A percentile compares a stretch with the other conserved stretches of the same genome.
Evolutionary conservation across 2,329 filamentous ascomycete species (phyloP).

Genomic region (Clonostachys rhizophaga): DNA sequence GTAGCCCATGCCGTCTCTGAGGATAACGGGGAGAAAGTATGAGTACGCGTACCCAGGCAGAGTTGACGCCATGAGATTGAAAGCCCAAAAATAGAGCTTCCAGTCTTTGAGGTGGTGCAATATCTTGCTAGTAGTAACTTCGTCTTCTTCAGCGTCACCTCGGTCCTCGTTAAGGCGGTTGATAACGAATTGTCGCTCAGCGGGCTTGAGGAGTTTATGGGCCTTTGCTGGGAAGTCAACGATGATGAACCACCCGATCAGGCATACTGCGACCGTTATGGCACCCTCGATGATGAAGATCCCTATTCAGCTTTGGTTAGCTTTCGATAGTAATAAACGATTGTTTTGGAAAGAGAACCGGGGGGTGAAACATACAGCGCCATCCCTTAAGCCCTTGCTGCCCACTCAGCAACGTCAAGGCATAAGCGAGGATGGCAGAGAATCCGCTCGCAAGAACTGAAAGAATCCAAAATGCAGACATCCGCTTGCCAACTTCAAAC

Average conservation of each 20-base stretch:
- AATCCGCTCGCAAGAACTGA: slow-evolving; percentile 16
- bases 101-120: slow-evolving; percentile 4
- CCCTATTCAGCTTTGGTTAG: slow-evolving; percentile 11
- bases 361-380: slow-evolving; percentile 17
- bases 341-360: too few relatives aligned
- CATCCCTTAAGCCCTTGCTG: slow-evolving; percentile 33
- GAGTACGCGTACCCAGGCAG: slow-evolving; percentile 9
- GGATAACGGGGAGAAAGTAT: slow-evolving; percentile 14
- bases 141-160: slow-evolving; percentile 5
- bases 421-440: slow-evolving; percentile 12
- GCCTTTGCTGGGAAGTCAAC: slow-evolving; percentile 12
- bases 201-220: slow-evolving; percentile 4
- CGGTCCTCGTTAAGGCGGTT: slow-evolving; percentile 8
- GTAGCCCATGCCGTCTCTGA: slow-evolving; percentile 9
- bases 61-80: slow-evolving; percentile 6
- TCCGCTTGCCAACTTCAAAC: slow-evolving; percentile 61
- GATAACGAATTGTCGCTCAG: slow-evolving; percentile 6
- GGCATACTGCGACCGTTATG: slow-evolving; percentile 4
- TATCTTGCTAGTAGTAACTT: slow-evolving; percentile 4
- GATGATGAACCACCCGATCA: slow-evolving; percentile 10
- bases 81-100: slow-evolving; percentile 7
- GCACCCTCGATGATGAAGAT: slow-evolving; percentile 29
- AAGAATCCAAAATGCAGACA: slow-evolving; percentile 14
- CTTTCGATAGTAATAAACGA: background rate
- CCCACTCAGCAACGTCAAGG: slow-evolving; percentile 29